Base-by-base conservation (phyloP, 2,329 filamentous ascomycete genomes). In the Alternaria sp. region DNA sequence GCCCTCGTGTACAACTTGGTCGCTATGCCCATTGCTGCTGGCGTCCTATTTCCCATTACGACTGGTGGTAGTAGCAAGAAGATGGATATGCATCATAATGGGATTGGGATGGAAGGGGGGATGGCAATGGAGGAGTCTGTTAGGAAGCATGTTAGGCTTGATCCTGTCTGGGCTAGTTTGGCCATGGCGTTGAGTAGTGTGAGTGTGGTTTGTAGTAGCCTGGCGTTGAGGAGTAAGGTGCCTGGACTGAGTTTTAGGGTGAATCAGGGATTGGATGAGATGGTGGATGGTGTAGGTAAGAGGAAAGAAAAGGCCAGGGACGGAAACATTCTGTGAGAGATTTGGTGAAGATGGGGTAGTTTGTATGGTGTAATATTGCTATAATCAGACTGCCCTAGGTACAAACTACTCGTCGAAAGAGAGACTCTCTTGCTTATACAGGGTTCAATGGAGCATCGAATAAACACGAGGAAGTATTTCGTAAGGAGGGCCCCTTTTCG, bases 141-240 rank as follows among this genome's bases (percentile, higher is more conserved):
- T 2, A 85, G 83, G 2, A 74, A 75, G 30, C 90, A 91, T 73
- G 79, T 93, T 20, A 81, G 86, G 61, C 79, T 94, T 47, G 89
- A 92, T 75, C 91, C 91, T 0, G 91, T 91, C 1, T 97, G 94
- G 94, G 94, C 94, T 5, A 90, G 89, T 66, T 79, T 97, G 75
- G 94, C 94, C 1, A 98, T 97, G 94, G 94, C 94, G 26, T 79
- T 94, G 77, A 97, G 93, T 78, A 94, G 91, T 77, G 89, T 97
- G 67, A 95, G 91, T 72, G 94, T 98, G 46, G 91, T 97, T 51
- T 80, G 87, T 73, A 96, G 93, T 76, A 94, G 91, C 80, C 79
- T 97, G 71, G 84, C 88, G 51, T 78, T 97, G 80, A 86, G 89
- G 74, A 84, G 78, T 54, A 69, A 62, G 54, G 54, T 82, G 38